phyloP scores from a whole-genome alignment of 495 filamentous ascomycete genomes.

The Xylaria sp. region DNA sequence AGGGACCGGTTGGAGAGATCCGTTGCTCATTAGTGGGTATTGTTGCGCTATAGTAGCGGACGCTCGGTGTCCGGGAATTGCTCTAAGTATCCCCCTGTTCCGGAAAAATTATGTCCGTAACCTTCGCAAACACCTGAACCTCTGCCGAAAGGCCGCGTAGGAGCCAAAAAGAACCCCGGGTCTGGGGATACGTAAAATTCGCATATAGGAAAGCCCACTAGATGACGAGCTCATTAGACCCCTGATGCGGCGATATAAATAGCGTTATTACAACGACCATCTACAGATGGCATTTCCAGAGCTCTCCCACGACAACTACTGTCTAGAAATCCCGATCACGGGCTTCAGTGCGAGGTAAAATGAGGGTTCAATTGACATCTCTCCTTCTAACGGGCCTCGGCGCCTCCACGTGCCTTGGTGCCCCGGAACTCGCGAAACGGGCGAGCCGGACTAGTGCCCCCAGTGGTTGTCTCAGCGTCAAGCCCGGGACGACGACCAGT shows the following conservation, averaged over 20 bases:
- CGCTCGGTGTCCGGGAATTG: not conserved
- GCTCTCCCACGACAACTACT: not conserved
- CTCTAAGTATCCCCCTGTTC: not conserved
- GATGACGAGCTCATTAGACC: not conserved
- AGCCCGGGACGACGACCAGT: conserved; percentile 1
- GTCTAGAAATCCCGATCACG: not conserved
- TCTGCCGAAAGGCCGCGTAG: not conserved
- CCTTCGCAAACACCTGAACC: not conserved
- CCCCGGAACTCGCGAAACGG: not conserved
- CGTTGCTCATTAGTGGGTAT: not conserved
- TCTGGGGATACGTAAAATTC: not conserved
- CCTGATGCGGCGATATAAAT: not conserved
- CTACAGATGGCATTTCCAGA: not conserved
- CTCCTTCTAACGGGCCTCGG: not conserved
- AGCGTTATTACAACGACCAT: not conserved
- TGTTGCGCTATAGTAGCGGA: not conserved
- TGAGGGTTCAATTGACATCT: not conserved
- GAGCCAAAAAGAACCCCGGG: not conserved
- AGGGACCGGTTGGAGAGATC: not conserved
- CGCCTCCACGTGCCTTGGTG: not conserved
- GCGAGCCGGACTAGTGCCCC: not conserved
- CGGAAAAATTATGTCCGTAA: conserved; percentile 3
- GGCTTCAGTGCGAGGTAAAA: not conserved
- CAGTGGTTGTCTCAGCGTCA: not conserved
- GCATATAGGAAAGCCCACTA: not conserved